Conservation (phyloP, 306 rosid genomes). For the Cicer judaicum region DNA sequence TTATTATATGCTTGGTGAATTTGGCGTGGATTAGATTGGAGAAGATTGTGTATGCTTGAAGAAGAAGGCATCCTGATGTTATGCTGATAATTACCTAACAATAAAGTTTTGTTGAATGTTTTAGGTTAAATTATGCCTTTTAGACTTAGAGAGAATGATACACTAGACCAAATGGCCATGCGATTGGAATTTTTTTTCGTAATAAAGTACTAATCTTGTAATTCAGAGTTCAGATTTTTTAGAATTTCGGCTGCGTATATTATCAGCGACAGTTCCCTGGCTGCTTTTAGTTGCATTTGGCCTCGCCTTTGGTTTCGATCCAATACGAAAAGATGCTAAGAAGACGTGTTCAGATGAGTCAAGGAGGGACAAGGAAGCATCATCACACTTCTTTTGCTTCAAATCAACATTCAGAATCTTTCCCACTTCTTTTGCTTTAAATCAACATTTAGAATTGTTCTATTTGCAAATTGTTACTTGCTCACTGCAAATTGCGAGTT, state of each 20-base stretch:
- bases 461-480: no score
- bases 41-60: neutral
- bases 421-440: no score
- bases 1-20: constrained; percentile 1
- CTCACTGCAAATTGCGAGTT: no score
- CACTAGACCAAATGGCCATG: constrained; percentile 36
- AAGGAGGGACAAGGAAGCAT: neutral
- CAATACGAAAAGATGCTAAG: neutral
- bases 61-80: neutral
- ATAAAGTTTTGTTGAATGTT: neutral
- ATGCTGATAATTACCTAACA: neutral
- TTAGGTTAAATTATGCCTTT: neutral
- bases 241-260: neutral
- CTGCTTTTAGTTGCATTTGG: neutral
- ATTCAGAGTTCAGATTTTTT: neutral
- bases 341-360: neutral
- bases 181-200: neutral
- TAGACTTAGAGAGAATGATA: constrained; percentile 27
- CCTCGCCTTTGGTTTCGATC: neutral
- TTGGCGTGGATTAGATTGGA: constrained; percentile 21
- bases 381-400: no score
- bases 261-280: neutral
- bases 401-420: no score
- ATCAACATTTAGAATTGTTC: no score
- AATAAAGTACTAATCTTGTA: neutral